Evolutionary conservation across 2,329 filamentous ascomycete species (phyloP).

Genomic region (Juglanconis sp.): DNA sequence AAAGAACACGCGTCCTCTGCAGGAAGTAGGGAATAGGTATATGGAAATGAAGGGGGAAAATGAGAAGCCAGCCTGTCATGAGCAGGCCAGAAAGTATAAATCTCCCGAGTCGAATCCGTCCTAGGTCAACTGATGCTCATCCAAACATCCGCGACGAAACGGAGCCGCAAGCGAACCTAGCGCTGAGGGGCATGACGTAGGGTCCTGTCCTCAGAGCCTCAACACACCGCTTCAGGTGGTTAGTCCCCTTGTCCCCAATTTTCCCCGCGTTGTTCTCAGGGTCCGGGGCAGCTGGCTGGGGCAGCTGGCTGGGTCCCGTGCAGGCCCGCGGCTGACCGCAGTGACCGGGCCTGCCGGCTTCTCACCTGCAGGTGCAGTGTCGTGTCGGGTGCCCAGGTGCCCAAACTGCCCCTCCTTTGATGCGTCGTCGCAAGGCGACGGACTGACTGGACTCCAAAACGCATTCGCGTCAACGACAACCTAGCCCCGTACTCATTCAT

Average conservation of each 20-base stretch:
- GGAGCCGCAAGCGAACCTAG: not conserved
- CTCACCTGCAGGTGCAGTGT: not conserved
- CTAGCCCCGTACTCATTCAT: not conserved
- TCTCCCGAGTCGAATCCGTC: no score
- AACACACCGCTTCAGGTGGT: not conserved
- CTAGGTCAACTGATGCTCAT: no score
- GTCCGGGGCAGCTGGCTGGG: not conserved
- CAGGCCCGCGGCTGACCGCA: not conserved
- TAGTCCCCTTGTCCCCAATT: not conserved
- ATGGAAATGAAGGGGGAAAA: no score
- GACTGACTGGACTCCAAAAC: no score
- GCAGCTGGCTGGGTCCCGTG: slow-evolving; percentile 14
- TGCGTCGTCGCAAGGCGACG: no score
- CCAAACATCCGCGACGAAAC: no score
- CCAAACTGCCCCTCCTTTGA: not conserved
- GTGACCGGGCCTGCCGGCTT: not conserved
- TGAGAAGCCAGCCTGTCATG: no score
- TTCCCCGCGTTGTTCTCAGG: not conserved
- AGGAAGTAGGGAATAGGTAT: no score
- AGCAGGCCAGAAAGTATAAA: no score
- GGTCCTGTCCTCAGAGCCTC: not conserved
- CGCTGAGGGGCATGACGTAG: not conserved
- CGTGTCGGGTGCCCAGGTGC: not conserved
- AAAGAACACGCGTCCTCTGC: no score
- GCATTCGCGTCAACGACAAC: not conserved